These are phyloP conservation scores for Myrmaecium sp. DNA, from an alignment of 2,329 filamentous ascomycete species.

Conservation along the genomic window DNA sequence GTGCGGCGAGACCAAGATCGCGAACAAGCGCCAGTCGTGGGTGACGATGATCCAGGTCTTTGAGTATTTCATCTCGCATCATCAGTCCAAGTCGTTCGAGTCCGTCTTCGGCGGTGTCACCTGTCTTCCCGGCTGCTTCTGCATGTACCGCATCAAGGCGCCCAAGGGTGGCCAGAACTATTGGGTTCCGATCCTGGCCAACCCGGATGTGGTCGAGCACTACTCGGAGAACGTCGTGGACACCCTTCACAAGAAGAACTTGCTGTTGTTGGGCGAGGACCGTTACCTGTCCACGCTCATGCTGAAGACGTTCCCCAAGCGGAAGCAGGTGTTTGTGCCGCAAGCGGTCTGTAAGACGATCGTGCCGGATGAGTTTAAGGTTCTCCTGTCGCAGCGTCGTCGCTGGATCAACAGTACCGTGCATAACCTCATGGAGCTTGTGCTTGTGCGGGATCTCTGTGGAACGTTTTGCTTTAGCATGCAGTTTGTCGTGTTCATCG, in stretches of 20 bases:
- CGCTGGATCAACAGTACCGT: constrained; percentile 99
- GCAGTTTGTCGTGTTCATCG: constrained; percentile 96
- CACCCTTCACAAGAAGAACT: constrained; percentile 93
- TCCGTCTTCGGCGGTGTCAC: constrained; percentile 98
- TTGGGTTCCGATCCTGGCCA: constrained; percentile 96
- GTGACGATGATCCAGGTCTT: constrained; percentile 98
- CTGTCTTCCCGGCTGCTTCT: constrained; percentile 96
- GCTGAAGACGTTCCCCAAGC: constrained; percentile 96
- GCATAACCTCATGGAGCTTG: constrained; percentile 95
- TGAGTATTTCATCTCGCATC: constrained; percentile 96
- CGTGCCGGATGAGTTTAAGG: constrained; percentile 81
- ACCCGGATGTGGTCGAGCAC: constrained; percentile 96
- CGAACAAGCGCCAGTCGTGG: constrained; percentile 91
- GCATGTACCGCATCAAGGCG: constrained; percentile 99
- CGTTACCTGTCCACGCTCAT: constrained; percentile 92
- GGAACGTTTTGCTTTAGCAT: constrained; percentile 99
- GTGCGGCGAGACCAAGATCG: constrained; percentile 98
- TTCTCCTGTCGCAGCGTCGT: constrained; percentile 83
- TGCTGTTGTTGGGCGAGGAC: constrained; percentile 83
- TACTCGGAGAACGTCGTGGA: constrained; percentile 99
- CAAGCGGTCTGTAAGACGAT: constrained; percentile 98
- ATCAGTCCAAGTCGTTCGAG: constrained; percentile 92
- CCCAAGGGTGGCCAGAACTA: constrained; percentile 98
- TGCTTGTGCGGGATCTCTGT: constrained; percentile 87
- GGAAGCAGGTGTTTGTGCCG: constrained; percentile 95